Evolutionary conservation across 768 basidiomycete genomes (phyloP), one percentile per base, ranked within the genome.

Genomic region (Panaeolus cyanescens): DNA sequence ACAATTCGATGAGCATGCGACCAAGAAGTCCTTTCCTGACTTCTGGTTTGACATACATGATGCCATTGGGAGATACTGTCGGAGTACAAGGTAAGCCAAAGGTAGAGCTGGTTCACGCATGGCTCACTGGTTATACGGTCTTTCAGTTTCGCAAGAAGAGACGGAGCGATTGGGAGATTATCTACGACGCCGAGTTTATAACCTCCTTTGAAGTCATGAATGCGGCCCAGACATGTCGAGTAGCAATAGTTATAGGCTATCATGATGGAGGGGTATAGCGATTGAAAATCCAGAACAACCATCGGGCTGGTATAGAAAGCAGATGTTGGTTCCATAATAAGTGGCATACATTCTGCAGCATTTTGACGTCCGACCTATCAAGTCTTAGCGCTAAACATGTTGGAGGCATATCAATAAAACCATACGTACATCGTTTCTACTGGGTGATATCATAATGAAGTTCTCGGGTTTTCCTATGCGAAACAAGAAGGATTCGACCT

Each of bases 401-500:
- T n/a, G n/a, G n/a, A n/a, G n/a, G n/a, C n/a, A n/a, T n/a, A n/a
- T n/a, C n/a, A n/a, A n/a, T n/a, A 34, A 72, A 30, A 5, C 25
- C 20, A 32, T 28, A 65, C 85, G 61, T 62, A 95, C 96, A 72
- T 97, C 91, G 59, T 83, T 79, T 72, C 87, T 91, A 64, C 89
- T 96, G 0, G 97, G 97, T 0, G 96, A 98, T 12, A 96, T 77
- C 4, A 99, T 78, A 20, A 98, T 85, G 65, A 95, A 95, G 65
- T 84, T 92, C 72, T 99, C 97, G 0, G 97, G 95, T 73, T 99
- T 99, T 17, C 93, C 92, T 54, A 99, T 95, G 19, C 96, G 88
- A 73, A 97, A 96, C 90, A 99, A 90, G 77, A 99, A 96, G 0
- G 95, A 95, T 77, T 99, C 97, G 28, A 99, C 97, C 76, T 99